Base-by-base conservation (phyloP, 208 protist species). In the Trypanosoma melophagium region DNA sequence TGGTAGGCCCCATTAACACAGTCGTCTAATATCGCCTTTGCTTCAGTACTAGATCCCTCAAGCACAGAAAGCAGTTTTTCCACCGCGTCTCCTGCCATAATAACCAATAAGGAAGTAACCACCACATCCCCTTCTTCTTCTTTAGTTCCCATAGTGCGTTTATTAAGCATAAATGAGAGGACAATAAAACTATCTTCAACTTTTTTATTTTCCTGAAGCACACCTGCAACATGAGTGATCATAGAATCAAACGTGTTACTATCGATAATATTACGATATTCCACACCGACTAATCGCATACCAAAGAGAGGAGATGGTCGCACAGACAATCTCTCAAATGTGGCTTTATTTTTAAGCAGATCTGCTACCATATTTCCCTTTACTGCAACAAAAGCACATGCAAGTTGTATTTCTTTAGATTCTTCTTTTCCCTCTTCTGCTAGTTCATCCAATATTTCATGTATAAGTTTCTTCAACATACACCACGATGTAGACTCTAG, bases 181-280 rank as follows among this genome's bases (percentile, higher is more conserved):
- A 66, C 61, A 58, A 66, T 45, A 41, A 51, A 66, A 10, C 0
- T 50, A 21, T 2, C 31, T 52, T 66, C 28, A 53, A 47, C 3
- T 19, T 22, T 7, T 28, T 16, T 14, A 13, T 12, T 25, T 45
- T 14, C 24, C 35, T 12, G 12, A 35, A 35, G 31, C 10, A 45
- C 58, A 24, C 49, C n/a, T 58, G 5, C 28, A 4, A 50, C 61
- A 49, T 49, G 19, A 9, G 14, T 25, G 3, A 66, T 7, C 7
- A 49, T 45, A 7, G 7, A 31, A 10, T 9, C 21, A 31, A 66
- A 66, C 2, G 9, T 21, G 51, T 21, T 42, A 41, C 0, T 54
- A 1, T 56, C 40, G 21, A 10, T 12, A 66, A 66, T 66, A 58
- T 56, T 41, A 21, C 61, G 61, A 24, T 66, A 58, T 58, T 66